phyloP scores from a whole-genome alignment of 495 filamentous ascomycete species.

The Hypoxylon perforatum region DNA sequence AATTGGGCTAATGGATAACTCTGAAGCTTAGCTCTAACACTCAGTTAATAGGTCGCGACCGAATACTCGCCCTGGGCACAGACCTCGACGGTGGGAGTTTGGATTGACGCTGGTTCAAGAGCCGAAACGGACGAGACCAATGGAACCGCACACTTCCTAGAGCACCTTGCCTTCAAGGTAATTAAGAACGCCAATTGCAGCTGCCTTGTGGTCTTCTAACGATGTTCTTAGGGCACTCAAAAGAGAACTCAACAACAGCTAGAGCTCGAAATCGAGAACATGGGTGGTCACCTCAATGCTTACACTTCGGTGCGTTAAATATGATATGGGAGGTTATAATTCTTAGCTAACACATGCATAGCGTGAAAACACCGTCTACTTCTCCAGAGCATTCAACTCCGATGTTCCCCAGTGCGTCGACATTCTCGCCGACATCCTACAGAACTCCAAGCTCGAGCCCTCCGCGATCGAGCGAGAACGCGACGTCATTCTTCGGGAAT shows the following conservation, averaged over 20 bases:
- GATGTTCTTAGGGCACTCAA: conserved; percentile 74
- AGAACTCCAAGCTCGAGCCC: conserved; percentile 96
- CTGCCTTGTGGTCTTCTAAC: conserved; percentile 33
- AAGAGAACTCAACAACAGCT: conserved; percentile 94
- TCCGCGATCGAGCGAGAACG: conserved; percentile 95
- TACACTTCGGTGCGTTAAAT: conserved; percentile 91
- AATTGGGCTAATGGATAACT: conserved; percentile 43
- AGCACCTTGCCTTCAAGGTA: conserved; percentile 99
- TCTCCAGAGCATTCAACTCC: conserved; percentile 97
- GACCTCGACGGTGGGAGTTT: conserved; percentile 97
- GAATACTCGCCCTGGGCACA: conserved; percentile 98
- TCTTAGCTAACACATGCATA: conserved; percentile 57
- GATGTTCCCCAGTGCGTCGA: conserved; percentile 96
- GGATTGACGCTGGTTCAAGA: conserved; percentile 98
- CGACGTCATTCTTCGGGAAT: conserved; percentile 97
- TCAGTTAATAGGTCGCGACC: conserved; percentile 80
- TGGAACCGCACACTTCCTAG: conserved; percentile 98
- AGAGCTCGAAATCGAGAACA: conserved; percentile 99
- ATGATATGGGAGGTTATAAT: conserved; percentile 30
- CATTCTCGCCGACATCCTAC: conserved; percentile 98
- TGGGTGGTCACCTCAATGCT: conserved; percentile 98
- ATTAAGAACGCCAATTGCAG: conserved; percentile 10
- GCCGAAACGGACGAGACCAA: conserved; percentile 99
- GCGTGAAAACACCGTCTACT: conserved; percentile 99
- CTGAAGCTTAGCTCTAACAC: conserved; percentile 48